Conservation (phyloP, 2,329 filamentous ascomycete genomes). For the Hansfordia pulvinata region DNA sequence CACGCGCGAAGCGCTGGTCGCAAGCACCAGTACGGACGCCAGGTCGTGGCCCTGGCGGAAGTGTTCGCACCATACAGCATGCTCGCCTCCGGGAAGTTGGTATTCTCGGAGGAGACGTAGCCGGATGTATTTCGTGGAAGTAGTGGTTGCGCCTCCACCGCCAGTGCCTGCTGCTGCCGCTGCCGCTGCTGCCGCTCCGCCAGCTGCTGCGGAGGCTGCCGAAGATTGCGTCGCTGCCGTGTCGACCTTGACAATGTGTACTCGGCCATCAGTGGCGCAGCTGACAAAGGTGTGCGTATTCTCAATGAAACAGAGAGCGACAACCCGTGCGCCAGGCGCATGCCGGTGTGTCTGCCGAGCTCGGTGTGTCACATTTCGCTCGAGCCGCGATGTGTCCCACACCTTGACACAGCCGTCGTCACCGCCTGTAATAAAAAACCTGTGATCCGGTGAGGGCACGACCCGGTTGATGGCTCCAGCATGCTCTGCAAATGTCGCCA, state of each 20-base stretch:
- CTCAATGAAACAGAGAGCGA: slow-evolving; percentile 80
- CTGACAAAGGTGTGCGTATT: slow-evolving; percentile 89
- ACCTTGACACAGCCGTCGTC: slow-evolving; percentile 85
- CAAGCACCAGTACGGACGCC: slow-evolving; percentile 70
- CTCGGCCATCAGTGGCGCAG: slow-evolving; percentile 77
- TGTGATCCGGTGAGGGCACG: slow-evolving; percentile 73
- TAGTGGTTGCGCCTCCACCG: too few relatives aligned
- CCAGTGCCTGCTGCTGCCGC: too few relatives aligned
- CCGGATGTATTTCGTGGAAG: slow-evolving; percentile 62
- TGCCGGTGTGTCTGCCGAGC: slow-evolving; percentile 79
- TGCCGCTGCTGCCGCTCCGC: background rate
- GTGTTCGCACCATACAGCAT: slow-evolving; percentile 84
- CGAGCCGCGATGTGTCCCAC: slow-evolving; percentile 83
- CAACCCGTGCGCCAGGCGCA: slow-evolving; percentile 55
- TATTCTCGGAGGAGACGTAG: slow-evolving; percentile 67
- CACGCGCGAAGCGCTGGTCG: slow-evolving; percentile 75
- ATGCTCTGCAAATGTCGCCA: slow-evolving; percentile 85
- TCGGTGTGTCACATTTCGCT: slow-evolving; percentile 80
- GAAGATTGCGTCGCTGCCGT: too few relatives aligned
- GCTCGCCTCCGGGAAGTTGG: slow-evolving; percentile 59
- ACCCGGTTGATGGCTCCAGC: slow-evolving; percentile 70
- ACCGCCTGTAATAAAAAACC: slow-evolving; percentile 88
- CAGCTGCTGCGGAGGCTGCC: background rate
- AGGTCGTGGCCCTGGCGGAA: slow-evolving; percentile 74
- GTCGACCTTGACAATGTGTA: slow-evolving; percentile 78